phyloP scores from a whole-genome alignment of 225 moss, liverwort and hornwort species.

The Thuidium tamariscinum region DNA sequence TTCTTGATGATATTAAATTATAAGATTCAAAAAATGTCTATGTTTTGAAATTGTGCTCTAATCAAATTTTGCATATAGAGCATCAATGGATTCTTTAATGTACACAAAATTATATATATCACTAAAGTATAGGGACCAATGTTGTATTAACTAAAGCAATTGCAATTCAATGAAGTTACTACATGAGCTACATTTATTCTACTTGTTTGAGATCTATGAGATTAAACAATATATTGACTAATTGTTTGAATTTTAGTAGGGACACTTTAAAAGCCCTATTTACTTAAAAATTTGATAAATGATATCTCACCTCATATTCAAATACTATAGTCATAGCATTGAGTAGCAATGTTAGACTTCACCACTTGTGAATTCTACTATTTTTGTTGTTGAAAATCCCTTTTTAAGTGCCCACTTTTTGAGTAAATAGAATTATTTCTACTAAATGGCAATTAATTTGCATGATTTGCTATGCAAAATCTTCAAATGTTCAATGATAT shows the following conservation, averaged over 20 bases:
- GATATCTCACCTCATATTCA: not conserved
- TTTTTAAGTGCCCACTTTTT: not conserved
- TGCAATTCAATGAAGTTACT: not conserved
- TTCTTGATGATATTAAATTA: no score
- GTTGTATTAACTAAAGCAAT: not conserved
- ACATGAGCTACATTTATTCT: not conserved
- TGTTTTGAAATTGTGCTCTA: not conserved
- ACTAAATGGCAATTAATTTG: not conserved
- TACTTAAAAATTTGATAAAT: no score
- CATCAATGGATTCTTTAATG: not conserved
- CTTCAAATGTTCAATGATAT: not conserved
- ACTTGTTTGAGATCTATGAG: not conserved
- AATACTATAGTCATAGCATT: not conserved
- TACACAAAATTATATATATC: no score
- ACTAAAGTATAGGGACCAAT: not conserved
- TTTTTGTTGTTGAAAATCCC: not conserved
- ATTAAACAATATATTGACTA: not conserved
- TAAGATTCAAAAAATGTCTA: not conserved
- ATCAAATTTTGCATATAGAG: no score
- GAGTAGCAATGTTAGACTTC: not conserved
- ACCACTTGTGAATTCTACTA: not conserved
- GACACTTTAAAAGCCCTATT: rapidly evolving
- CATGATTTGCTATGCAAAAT: not conserved
- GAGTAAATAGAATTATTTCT: not conserved
- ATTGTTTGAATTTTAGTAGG: not conserved